Percentiles rank a stretch among this genome's conserved stretches.
Evolutionary conservation across 192 early-diverging fungal genomes (phyloP).

Genomic region (Paraglomus occultum): DNA sequence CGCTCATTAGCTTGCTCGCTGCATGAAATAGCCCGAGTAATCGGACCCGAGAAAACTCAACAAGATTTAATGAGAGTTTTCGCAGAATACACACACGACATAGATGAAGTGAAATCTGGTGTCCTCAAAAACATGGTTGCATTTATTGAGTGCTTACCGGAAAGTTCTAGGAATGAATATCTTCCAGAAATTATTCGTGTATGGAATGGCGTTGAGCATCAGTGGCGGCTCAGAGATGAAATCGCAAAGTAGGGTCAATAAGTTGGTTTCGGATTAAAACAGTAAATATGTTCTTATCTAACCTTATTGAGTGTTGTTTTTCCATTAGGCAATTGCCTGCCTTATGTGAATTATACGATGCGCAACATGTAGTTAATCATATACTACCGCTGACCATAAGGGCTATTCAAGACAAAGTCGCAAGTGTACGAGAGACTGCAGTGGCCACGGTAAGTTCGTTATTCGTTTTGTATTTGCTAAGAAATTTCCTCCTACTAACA

Average conservation of each 20-base stretch:
- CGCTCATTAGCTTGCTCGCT: constrained; percentile 59
- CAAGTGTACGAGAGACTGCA: constrained; percentile 53
- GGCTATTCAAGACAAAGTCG: constrained; percentile 51
- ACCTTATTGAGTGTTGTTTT: not conserved
- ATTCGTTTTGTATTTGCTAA: too few species aligned
- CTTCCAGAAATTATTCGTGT: constrained; percentile 64
- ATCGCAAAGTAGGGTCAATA: constrained; percentile 51
- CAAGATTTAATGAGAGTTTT: constrained; percentile 53
- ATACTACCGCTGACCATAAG: constrained; percentile 65
- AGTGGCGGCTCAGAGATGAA: constrained; percentile 73
- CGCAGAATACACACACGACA: constrained; percentile 49
- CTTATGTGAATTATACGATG: constrained; percentile 62
- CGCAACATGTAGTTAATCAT: constrained; percentile 56
- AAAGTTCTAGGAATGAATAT: constrained; percentile 59
- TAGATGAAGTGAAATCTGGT: constrained; percentile 69
- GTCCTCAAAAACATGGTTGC: constrained; percentile 65
- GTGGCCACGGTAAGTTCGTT: constrained; percentile 41
- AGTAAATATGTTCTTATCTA: not conserved
- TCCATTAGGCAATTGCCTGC: constrained; percentile 53
- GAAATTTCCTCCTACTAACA: too few species aligned
- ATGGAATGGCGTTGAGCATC: constrained; percentile 59
- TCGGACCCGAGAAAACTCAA: constrained; percentile 54
- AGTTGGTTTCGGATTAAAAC: too few species aligned
- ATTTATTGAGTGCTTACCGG: constrained; percentile 60
- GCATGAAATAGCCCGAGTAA: constrained; percentile 55